Percentiles rank a stretch among this genome's conserved stretches.
Evolutionary conservation across 2,329 filamentous ascomycete species (phyloP).

Genomic region (Pseudogymnoascus sp.): DNA sequence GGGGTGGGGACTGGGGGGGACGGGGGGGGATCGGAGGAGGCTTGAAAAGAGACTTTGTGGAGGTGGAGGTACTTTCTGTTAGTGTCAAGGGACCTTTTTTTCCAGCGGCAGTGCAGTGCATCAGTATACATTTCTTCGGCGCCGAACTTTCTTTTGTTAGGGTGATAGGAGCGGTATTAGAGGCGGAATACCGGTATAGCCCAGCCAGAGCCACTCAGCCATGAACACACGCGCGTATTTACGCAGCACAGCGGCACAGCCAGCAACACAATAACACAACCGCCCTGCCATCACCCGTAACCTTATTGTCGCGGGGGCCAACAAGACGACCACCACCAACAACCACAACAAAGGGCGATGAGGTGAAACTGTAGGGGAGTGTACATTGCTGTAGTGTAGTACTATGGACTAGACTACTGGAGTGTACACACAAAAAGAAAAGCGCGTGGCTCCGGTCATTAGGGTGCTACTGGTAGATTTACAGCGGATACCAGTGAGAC

Average conservation of each 20-base stretch:
- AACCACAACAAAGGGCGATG: background rate
- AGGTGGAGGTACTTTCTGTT: background rate
- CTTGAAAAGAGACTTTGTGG: constrained; percentile 3
- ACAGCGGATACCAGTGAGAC: no score
- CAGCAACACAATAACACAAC: background rate
- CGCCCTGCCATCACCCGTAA: background rate
- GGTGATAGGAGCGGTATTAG: background rate
- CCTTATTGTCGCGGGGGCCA: background rate
- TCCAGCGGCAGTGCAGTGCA: background rate
- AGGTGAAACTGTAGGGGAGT: constrained; percentile 2
- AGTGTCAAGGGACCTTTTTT: background rate
- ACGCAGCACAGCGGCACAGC: background rate
- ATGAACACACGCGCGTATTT: background rate
- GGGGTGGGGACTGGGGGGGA: background rate
- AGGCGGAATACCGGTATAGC: background rate
- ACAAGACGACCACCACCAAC: background rate
- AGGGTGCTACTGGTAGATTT: background rate
- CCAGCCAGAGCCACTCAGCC: background rate
- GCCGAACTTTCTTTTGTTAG: background rate
- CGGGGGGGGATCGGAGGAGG: background rate
- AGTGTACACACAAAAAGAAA: background rate
- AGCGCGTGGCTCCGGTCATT: background rate
- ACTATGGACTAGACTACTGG: no score
- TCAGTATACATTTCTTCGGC: background rate
- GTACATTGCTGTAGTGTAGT: no score